Conservation (phyloP, 192 early-diverging fungal species). For the Rhizophagus clarus region DNA sequence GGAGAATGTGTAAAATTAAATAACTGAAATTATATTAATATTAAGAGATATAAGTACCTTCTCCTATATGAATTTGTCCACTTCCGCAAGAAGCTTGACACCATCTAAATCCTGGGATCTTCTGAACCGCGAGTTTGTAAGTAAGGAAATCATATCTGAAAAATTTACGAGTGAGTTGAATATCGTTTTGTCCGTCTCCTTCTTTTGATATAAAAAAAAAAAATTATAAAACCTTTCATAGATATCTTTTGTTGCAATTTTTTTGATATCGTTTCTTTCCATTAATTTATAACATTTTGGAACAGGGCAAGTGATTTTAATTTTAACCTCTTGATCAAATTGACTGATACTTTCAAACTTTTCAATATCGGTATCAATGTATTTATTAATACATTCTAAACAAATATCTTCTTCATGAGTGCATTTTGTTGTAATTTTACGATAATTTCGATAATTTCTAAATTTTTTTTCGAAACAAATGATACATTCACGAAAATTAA, state of each 20-base stretch:
- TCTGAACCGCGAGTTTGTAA: background rate
- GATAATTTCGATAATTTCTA: background rate
- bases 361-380: no score
- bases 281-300: background rate
- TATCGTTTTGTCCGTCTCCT: no score
- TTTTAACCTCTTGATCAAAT: no score
- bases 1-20: background rate
- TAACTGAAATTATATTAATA: background rate
- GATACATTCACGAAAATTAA: no score
- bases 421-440: background rate
- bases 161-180: background rate
- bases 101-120: background rate
- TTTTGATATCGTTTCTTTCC: background rate
- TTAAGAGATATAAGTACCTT: background rate
- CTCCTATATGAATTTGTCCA: conserved; percentile 10
- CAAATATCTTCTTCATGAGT: background rate
- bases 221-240: background rate
- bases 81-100: background rate
- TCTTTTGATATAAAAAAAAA: background rate
- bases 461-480: no score
- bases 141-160: background rate
- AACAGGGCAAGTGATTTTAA: background rate
- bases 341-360: no score
- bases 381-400: background rate
- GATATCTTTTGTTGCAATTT: background rate